phyloP scores from a whole-genome alignment of 352 stramenopile genomes.

The Phytophthora boehmeriae region DNA sequence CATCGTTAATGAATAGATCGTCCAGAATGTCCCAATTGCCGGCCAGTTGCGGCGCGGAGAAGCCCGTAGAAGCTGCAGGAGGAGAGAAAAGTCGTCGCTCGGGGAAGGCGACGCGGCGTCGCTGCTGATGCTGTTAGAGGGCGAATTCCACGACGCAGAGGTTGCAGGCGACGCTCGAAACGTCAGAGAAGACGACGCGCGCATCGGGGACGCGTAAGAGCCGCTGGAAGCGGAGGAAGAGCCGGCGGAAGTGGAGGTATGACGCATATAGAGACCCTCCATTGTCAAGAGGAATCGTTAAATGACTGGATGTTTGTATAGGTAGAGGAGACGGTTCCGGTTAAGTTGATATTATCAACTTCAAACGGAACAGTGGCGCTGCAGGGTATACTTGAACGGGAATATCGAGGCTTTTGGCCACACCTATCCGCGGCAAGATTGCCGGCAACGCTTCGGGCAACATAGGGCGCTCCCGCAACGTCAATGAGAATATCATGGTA shows the following conservation, averaged over 20 bases:
- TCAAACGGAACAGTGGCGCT: too few species aligned
- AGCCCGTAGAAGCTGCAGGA: neutral
- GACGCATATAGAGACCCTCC: conserved; percentile 1
- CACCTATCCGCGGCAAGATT: too few species aligned
- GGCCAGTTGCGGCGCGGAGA: conserved; percentile 5
- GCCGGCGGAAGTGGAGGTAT: too few species aligned
- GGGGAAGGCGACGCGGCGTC: conserved; percentile 11
- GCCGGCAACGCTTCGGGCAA: too few species aligned
- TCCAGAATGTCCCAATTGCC: conserved; percentile 66
- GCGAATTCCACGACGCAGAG: conserved; percentile 7
- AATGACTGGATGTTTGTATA: neutral
- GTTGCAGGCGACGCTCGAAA: conserved; percentile 5
- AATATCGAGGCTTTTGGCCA: too few species aligned
- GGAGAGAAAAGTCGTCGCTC: conserved; percentile 7
- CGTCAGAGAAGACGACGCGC: conserved; percentile 2
- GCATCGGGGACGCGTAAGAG: neutral
- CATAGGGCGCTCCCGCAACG: too few species aligned
- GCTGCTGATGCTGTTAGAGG: conserved; percentile 21
- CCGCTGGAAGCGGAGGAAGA: too few species aligned
- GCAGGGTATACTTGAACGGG: too few species aligned
- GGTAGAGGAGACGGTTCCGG: neutral
- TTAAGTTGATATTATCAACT: too few species aligned
- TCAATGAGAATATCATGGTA: too few species aligned
- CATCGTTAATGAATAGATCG: conserved; percentile 61
- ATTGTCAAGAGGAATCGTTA: neutral